Base-by-base conservation (phyloP, 306 rosid genomes). In the Betula pendula region DNA sequence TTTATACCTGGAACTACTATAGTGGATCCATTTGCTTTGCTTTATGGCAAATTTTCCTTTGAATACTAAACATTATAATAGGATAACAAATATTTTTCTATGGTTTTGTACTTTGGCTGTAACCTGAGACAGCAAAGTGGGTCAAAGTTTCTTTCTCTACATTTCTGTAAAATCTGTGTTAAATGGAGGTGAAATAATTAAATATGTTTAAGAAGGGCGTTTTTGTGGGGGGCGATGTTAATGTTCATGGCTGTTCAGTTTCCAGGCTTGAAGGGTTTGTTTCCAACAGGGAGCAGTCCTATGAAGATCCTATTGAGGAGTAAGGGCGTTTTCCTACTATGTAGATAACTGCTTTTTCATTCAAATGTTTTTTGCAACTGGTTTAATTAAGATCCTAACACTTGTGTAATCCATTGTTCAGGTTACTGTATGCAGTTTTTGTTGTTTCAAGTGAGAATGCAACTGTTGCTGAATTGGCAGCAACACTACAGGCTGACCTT, bases 221-320 rank as follows among this genome's bases (percentile, higher is more conserved):
- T n/a, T n/a, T n/a, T n/a, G n/a, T n/a, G n/a, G n/a, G n/a, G n/a
- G n/a, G n/a, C 67, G 74, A 58, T 79, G 52, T 75, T 88, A 76
- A 79, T 49, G 75, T 75, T 70, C 76, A 40, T 71, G 74, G 60
- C 81, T 76, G 48, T 87, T 74, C 94, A 94, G 98, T 94, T 85
- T 91, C 89, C 84, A 90, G 91, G 93, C 98, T 94, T 81, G 98
- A 94, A 90, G 98, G 98, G 51, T 94, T 94, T 92, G 96, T 94
- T 85, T 94, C 97, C 73, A 94, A 94, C 90, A 86, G 96, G 87
- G 98, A 94, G 93, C 98, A 92, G 84, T 92, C 97, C 33, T 92
- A 91, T 55, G 98, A 94, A 88, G 97, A 94, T 87, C 98, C 98
- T 72, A 94, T 92, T 77, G 98, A 94, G 90, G 98, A 94, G 98